Evolutionary conservation across 495 filamentous ascomycete species (phyloP).

Genomic region (Aspergillus taichungensis): DNA sequence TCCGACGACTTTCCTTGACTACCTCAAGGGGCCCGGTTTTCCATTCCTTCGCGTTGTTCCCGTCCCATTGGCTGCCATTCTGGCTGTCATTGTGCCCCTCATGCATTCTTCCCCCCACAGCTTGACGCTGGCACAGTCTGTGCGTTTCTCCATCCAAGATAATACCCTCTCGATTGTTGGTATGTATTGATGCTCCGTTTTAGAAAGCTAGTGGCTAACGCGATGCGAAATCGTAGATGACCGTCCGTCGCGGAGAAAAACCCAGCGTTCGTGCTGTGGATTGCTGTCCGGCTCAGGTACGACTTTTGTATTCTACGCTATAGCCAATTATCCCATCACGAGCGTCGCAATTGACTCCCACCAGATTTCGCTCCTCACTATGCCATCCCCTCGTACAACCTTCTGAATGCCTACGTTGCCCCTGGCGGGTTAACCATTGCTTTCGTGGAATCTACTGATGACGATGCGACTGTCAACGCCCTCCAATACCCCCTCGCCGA

Average conservation of each 20-base stretch:
- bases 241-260: constrained; percentile 19
- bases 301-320: not conserved
- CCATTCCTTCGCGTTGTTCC: too few species aligned
- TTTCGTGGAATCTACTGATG: constrained; percentile 56
- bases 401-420: constrained; percentile 69
- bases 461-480: constrained; percentile 46
- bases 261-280: constrained; percentile 29
- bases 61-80: too few species aligned
- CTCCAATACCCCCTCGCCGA: constrained; percentile 53
- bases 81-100: too few species aligned
- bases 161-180: constrained; percentile 58
- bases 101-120: too few species aligned
- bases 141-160: constrained; percentile 51
- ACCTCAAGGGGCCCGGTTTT: too few species aligned
- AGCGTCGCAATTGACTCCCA: constrained; percentile 24
- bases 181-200: constrained; percentile 19
- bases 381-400: constrained; percentile 68
- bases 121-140: constrained; percentile 47
- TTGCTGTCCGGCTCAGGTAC: constrained; percentile 26
- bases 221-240: constrained; percentile 17
- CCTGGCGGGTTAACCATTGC: constrained; percentile 58
- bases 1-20: too few species aligned
- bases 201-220: not conserved
- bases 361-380: constrained; percentile 1
- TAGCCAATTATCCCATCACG: not conserved